phyloP scores from a whole-genome alignment of 2,329 filamentous ascomycete species.

The Claviceps arundinis region DNA sequence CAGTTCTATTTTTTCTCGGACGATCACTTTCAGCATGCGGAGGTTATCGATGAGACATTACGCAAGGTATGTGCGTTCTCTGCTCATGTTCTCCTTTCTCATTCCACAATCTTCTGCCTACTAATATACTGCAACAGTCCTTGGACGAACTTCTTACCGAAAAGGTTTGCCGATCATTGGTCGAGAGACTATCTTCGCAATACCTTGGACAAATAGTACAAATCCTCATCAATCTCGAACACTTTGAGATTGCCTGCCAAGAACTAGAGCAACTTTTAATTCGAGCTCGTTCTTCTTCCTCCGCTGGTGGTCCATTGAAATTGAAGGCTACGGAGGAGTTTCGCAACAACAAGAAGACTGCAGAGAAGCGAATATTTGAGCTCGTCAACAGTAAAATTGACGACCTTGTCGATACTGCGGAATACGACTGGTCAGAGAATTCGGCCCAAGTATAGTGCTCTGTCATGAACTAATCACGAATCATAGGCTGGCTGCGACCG shows the following conservation, averaged over 20 bases:
- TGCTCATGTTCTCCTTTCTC: background rate
- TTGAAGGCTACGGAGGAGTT: slow-evolving; percentile 80
- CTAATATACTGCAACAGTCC: slow-evolving; percentile 37
- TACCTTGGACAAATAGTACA: slow-evolving; percentile 97
- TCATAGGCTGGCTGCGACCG: slow-evolving; percentile 36
- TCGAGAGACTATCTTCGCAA: slow-evolving; percentile 79
- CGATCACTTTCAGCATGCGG: slow-evolving; percentile 85
- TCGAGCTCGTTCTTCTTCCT: slow-evolving; percentile 68
- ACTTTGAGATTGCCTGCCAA: slow-evolving; percentile 86
- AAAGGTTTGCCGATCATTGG: slow-evolving; percentile 81
- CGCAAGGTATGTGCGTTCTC: slow-evolving; percentile 43
- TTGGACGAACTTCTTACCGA: slow-evolving; percentile 89
- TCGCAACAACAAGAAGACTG: slow-evolving; percentile 80
- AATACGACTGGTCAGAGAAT: slow-evolving; percentile 69
- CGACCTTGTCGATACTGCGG: slow-evolving; percentile 88
- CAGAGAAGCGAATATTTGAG: slow-evolving; percentile 96
- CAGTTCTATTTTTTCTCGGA: slow-evolving; percentile 98
- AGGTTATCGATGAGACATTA: slow-evolving; percentile 81
- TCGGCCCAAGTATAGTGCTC: slow-evolving; percentile 9
- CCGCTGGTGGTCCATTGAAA: slow-evolving; percentile 65
- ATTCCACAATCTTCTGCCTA: background rate
- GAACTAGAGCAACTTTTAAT: slow-evolving; percentile 82
- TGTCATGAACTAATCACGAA: background rate
- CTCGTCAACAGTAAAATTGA: slow-evolving; percentile 98
- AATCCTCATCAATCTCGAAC: slow-evolving; percentile 92